These are phyloP conservation scores for Fusarium continuum DNA, from an alignment of 2,329 filamentous ascomycete genomes.

Conservation along the genomic window DNA sequence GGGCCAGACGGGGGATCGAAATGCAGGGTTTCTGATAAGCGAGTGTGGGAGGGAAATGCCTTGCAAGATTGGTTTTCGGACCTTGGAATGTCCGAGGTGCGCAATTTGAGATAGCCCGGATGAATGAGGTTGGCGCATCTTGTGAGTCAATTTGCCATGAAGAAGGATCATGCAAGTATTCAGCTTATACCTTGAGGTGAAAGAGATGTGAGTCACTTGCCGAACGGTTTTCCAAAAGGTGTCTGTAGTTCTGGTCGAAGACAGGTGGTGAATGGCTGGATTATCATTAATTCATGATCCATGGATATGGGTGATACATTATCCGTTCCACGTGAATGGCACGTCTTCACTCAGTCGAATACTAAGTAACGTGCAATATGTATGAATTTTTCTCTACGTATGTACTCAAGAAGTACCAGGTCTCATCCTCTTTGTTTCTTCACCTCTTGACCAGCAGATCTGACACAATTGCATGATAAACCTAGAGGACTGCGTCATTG, in stretches of 20 bases:
- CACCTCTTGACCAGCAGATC: background rate
- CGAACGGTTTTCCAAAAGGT: too few species aligned
- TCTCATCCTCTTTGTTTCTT: background rate
- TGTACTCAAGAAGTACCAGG: too few species aligned
- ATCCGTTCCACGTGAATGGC: too few species aligned
- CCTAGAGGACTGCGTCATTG: background rate
- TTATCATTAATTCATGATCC: too few species aligned
- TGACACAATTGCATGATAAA: background rate
- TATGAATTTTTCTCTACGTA: too few species aligned
- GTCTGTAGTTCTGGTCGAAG: too few species aligned
- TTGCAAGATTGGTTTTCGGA: background rate
- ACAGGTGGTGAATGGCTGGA: too few species aligned
- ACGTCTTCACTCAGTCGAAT: too few species aligned
- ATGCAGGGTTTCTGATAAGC: background rate
- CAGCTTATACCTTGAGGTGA: background rate
- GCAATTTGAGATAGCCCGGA: background rate
- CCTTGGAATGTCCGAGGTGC: conserved; percentile 8
- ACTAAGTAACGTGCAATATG: too few species aligned
- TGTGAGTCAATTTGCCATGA: conserved; percentile 5
- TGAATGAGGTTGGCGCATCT: background rate
- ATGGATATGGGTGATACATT: too few species aligned
- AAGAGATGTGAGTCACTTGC: conserved; percentile 4
- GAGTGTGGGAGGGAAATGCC: background rate
- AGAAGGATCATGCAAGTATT: background rate
- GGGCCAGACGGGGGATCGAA: background rate